A percentile compares a stretch with the other conserved stretches of the same genome.
Conservation (phyloP, 169 alveolate genomes). For the Cryptosporidium xiaoi region DNA sequence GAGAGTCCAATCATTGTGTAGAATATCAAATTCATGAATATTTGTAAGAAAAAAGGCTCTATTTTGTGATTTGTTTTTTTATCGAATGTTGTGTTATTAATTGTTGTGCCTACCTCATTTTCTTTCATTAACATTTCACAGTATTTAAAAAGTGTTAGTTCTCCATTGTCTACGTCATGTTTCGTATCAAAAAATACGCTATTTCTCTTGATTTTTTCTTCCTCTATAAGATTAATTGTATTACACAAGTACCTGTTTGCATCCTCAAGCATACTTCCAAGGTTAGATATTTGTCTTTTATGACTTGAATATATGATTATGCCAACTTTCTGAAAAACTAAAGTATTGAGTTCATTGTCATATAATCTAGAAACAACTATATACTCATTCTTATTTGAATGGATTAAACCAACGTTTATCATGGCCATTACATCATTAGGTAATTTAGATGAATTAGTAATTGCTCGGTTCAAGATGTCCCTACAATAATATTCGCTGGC, state of each 20-base stretch:
- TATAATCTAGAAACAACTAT: slow-evolving; percentile 7
- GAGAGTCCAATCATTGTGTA: slow-evolving; percentile 20
- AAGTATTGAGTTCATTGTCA: background rate
- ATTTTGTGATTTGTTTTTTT: background rate
- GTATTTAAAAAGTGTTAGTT: slow-evolving; percentile 13
- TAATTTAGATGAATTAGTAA: no score
- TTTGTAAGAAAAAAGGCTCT: slow-evolving; percentile 51
- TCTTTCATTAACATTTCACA: slow-evolving; percentile 7
- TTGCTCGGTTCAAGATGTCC: no score
- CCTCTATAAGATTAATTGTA: slow-evolving; percentile 35
- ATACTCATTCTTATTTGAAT: background rate
- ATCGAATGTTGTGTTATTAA: background rate
- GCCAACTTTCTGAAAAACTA: background rate
- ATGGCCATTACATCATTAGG: background rate
- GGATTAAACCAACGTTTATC: background rate
- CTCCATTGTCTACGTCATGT: background rate
- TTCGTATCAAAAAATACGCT: background rate
- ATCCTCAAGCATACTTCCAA: slow-evolving; percentile 33
- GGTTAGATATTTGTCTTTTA: slow-evolving; percentile 4
- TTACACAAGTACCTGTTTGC: slow-evolving; percentile 31
- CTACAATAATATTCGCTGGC: background rate
- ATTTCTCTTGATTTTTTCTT: background rate
- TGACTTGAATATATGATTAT: slow-evolving; percentile 28
- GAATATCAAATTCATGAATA: slow-evolving; percentile 39
- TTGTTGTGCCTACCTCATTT: background rate